Conservation (phyloP, 1,284 basidiomycete genomes). For the Sanguinoderma infundibulare region DNA sequence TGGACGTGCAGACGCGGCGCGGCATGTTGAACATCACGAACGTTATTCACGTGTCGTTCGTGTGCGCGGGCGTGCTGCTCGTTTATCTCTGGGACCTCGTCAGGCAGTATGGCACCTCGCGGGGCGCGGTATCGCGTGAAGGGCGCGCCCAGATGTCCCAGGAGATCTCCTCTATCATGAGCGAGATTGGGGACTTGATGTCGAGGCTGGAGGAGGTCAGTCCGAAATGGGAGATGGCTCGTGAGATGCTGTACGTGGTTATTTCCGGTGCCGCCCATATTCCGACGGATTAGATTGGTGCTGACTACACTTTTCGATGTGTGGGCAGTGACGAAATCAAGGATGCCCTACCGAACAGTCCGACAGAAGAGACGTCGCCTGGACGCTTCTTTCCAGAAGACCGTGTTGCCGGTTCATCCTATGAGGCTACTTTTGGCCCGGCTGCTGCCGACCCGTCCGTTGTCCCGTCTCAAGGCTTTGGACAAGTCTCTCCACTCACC, state of each 20-base stretch:
- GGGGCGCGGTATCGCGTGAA: slow-evolving; percentile 9
- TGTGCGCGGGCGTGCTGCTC: slow-evolving; percentile 34
- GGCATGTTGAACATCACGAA: slow-evolving; percentile 39
- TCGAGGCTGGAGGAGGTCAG: slow-evolving; percentile 31
- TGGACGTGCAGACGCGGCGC: slow-evolving; percentile 52
- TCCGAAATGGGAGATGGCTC: slow-evolving; percentile 35
- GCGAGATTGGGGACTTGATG: slow-evolving; percentile 31
- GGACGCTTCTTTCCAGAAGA: background rate
- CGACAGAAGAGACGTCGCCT: slow-evolving; percentile 14
- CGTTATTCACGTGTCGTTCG: slow-evolving; percentile 33
- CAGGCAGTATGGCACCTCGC: slow-evolving; percentile 25
- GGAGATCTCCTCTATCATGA: slow-evolving; percentile 28
- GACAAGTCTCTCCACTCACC: slow-evolving; percentile 12
- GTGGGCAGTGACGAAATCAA: slow-evolving; percentile 28
- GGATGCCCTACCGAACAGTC: slow-evolving; percentile 26
- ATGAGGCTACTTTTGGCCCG: background rate
- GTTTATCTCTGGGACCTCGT: slow-evolving; percentile 37
- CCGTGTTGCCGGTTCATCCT: slow-evolving; percentile 2
- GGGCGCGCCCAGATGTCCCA: slow-evolving; percentile 21
- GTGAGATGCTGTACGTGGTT: slow-evolving; percentile 31
- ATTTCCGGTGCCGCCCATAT: background rate
- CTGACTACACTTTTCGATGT: background rate
- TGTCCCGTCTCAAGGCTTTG: background rate
- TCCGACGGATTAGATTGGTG: background rate
- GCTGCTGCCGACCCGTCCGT: background rate